Percentiles rank a stretch among this genome's conserved stretches.
Conservation (phyloP, 192 early-diverging fungal species). For the Pilaira anomala region DNA sequence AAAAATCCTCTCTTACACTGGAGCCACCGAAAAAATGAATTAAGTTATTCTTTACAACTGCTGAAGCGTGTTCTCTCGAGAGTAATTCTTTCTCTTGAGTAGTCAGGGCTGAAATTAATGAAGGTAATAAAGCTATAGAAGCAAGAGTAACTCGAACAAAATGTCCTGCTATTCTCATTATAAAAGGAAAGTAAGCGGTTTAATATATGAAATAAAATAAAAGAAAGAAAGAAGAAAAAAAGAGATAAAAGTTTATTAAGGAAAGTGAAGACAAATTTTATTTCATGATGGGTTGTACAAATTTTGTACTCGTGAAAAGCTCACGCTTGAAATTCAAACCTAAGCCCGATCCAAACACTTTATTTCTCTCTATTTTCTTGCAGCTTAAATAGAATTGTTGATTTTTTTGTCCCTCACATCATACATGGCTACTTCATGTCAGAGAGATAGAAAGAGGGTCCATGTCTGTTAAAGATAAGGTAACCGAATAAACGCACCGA, state of each 20-base stretch:
- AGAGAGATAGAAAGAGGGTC: no score
- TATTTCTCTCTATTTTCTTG: no score
- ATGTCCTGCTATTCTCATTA: no score
- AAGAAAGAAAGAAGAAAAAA: neutral
- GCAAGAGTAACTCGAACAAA: no score
- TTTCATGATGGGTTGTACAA: neutral
- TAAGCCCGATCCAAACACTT: no score
- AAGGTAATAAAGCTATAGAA: neutral
- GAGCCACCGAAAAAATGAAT: constrained; percentile 8
- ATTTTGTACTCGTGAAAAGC: constrained; percentile 5
- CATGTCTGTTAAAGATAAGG: no score
- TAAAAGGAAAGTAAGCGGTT: no score
- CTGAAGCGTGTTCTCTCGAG: neutral
- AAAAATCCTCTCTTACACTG: constrained; percentile 7
- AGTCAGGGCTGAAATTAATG: neutral
- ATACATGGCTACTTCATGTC: no score
- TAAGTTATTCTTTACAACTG: constrained; percentile 3
- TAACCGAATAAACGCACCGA: no score
- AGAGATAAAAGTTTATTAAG: neutral
- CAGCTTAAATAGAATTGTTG: no score
- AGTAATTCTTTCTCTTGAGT: neutral
- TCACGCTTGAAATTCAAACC: neutral
- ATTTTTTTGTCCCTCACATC: no score
- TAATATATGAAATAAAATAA: neutral
- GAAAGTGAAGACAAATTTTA: neutral